Conservation (phyloP, 2,329 filamentous ascomycete species). For the Sarocladium oryzae region DNA sequence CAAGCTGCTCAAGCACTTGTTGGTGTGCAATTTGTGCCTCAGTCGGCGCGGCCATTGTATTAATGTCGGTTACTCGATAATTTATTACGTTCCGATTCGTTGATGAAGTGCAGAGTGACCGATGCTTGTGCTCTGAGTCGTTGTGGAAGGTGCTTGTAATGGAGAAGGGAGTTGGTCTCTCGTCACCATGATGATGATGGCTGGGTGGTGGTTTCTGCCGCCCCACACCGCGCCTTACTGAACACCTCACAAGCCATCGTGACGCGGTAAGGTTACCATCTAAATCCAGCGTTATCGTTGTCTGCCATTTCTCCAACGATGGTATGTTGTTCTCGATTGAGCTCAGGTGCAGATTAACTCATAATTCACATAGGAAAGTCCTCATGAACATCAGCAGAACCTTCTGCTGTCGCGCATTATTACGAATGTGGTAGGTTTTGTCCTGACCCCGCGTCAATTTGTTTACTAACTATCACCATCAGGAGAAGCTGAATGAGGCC, state of each 20-base stretch:
- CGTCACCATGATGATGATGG: not conserved
- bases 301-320: not conserved
- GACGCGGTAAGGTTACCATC: not conserved
- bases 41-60: constrained; percentile 56
- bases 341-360: not conserved
- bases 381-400: constrained; percentile 96
- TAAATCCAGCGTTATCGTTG: not conserved
- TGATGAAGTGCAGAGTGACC: constrained; percentile 18
- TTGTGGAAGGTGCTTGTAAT: not conserved
- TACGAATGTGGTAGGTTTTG: constrained; percentile 74
- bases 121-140: constrained; percentile 29
- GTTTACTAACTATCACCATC: not conserved
- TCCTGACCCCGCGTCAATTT: not conserved
- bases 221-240: constrained; percentile 5
- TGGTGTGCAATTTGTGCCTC: constrained; percentile 77
- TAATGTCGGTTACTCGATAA: no score
- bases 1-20: constrained; percentile 80
- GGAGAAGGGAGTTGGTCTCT: not conserved
- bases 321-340: not conserved
- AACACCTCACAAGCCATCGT: not conserved
- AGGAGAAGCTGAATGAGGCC: constrained; percentile 98
- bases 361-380: constrained; percentile 64
- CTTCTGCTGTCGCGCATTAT: constrained; percentile 91
- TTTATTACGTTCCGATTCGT: not conserved
- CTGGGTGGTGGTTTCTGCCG: not conserved